phyloP scores from a whole-genome alignment of 805 yeast genomes.

The Cyberlindnera lachancei region DNA sequence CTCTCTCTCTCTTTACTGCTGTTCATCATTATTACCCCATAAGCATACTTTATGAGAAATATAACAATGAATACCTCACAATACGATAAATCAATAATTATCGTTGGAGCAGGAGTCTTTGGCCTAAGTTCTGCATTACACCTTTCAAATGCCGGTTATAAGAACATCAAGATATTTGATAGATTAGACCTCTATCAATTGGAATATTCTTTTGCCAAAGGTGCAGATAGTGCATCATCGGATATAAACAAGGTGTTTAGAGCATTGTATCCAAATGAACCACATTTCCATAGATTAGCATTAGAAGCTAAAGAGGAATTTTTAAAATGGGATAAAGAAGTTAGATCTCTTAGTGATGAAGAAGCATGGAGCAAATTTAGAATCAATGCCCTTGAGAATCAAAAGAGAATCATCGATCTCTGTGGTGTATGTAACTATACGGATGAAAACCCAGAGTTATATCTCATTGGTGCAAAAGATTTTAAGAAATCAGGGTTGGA shows the following conservation, averaged over 20 bases:
- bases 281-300: constrained; percentile 25
- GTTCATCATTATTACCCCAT: too few species aligned
- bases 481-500: constrained; percentile 9
- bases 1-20: too few species aligned
- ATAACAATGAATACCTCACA: too few species aligned
- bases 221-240: constrained; percentile 35
- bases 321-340: constrained; percentile 11
- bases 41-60: too few species aligned
- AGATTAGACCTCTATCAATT: constrained; percentile 24
- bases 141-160: constrained; percentile 30
- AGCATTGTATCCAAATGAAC: constrained; percentile 30
- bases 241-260: constrained; percentile 35
- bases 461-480: constrained; percentile 12
- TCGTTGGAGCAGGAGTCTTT: constrained; percentile 43
- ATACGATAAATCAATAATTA: constrained; percentile 24
- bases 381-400: too few species aligned
- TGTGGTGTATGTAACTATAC: constrained; percentile 11
- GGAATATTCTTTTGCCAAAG: constrained; percentile 26
- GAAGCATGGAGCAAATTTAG: constrained; percentile 11
- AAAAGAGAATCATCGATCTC: constrained; percentile 8
- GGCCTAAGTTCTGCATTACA: constrained; percentile 40
- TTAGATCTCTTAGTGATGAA: neutral
- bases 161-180: constrained; percentile 31
- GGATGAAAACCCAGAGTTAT: constrained; percentile 2
- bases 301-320: constrained; percentile 13